Base-by-base conservation (phyloP, 2,329 filamentous ascomycete species). In the Colletotrichum echinochloae region DNA sequence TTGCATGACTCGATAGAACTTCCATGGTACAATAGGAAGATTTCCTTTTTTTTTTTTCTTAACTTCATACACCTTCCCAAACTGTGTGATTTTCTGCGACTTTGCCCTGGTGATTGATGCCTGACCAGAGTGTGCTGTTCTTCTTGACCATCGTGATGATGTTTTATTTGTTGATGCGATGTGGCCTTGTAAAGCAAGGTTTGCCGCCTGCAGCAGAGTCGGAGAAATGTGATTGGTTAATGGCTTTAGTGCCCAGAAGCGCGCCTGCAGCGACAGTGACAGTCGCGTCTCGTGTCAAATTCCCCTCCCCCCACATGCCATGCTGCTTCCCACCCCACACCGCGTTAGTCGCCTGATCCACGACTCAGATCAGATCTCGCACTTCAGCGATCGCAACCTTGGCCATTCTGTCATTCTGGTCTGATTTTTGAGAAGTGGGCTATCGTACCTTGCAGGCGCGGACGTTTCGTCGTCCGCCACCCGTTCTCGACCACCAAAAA, bases 1-100 rank as follows among this genome's bases (percentile, higher is more conserved):
- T 59, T 71, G 64, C 64, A 68, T 71, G 57, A 68, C 44, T 68
- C 30, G 44, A 67, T 71, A 71, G 64, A 71, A 71, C 52, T 51
- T 56, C 65, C 64, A 59, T 39, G 63, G 35, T 66, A 67, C 56
- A 68, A 71, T 49, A 46, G 68, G 59, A 68, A 71, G 57, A 68
- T 68, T 68, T 63, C 23, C 30, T 60, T 68, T 54, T 39, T 63
- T 70, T n/a, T 30, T n/a, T 9, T n/a, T n/a, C n/a, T n/a, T n/a
- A n/a, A n/a, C n/a, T n/a, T n/a, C n/a, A n/a, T n/a, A n/a, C n/a
- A n/a, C n/a, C n/a, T n/a, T n/a, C 7, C 18, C 37, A 57, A 33
- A 4, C 18, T 18, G 3, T 5, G 5, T 16, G 20, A 12, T 48
- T 49, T 23, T 1, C 57, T 1, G 11, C 11, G 5, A 7, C 26